phyloP scores from a whole-genome alignment of 2,329 filamentous ascomycete genomes.

The Nigrospora osmanthi region DNA sequence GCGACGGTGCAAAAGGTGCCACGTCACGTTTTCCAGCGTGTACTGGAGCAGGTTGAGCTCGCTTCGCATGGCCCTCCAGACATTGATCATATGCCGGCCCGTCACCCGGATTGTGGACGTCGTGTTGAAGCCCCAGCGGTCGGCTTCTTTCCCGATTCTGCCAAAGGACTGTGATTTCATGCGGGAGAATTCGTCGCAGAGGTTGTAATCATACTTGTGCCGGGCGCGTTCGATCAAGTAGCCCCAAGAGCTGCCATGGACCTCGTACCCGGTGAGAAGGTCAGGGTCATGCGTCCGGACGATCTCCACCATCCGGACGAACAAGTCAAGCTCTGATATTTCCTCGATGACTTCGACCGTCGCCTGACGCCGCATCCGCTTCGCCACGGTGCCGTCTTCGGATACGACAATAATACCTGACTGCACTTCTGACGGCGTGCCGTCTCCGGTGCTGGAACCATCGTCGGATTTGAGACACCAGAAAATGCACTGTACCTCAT shows the following conservation, averaged over 20 bases:
- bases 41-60: constrained; percentile 90
- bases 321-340: constrained; percentile 71
- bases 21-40: constrained; percentile 91
- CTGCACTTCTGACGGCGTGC: constrained; percentile 39
- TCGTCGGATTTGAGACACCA: constrained; percentile 83
- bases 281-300: constrained; percentile 83
- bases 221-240: constrained; percentile 87
- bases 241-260: constrained; percentile 90
- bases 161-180: constrained; percentile 80
- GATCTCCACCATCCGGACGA: constrained; percentile 80
- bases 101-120: constrained; percentile 90
- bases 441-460: constrained; percentile 40
- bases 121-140: constrained; percentile 90
- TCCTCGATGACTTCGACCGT: constrained; percentile 65
- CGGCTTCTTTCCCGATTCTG: constrained; percentile 76
- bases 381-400: constrained; percentile 48
- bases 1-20: constrained; percentile 78
- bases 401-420: constrained; percentile 70
- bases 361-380: constrained; percentile 54
- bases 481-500: constrained; percentile 82
- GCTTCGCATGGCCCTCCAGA: constrained; percentile 93
- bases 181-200: constrained; percentile 86
- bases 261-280: constrained; percentile 89
- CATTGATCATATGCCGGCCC: constrained; percentile 91
- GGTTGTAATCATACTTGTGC: constrained; percentile 78